phyloP scores from a whole-genome alignment of 2,329 filamentous ascomycete genomes.

The Claviceps sorghi region DNA sequence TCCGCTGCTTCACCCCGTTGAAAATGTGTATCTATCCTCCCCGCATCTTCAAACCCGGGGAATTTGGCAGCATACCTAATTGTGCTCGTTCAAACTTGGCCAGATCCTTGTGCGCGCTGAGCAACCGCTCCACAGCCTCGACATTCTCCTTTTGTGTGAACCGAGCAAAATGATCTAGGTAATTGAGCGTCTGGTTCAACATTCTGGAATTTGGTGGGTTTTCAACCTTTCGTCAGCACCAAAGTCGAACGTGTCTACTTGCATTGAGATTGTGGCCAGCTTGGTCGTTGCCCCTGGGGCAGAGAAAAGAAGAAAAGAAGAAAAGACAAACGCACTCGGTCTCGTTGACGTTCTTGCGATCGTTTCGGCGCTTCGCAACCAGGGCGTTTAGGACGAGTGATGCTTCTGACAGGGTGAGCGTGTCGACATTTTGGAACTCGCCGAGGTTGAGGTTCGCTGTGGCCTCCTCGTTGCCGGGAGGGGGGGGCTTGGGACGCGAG shows the following conservation, averaged over 20 bases:
- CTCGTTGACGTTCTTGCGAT: slow-evolving; percentile 70
- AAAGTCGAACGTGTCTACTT: background rate
- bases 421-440: slow-evolving; percentile 85
- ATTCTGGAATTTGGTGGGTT: slow-evolving; percentile 33
- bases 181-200: slow-evolving; percentile 75
- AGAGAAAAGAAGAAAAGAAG: background rate
- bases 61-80: slow-evolving; percentile 46
- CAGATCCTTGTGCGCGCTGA: slow-evolving; percentile 65
- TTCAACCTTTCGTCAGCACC: slow-evolving; percentile 5
- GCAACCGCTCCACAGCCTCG: slow-evolving; percentile 78
- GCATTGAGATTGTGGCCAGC: background rate
- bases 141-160: slow-evolving; percentile 94
- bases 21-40: background rate
- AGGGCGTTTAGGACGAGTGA: slow-evolving; percentile 84
- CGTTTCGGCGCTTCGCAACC: slow-evolving; percentile 62
- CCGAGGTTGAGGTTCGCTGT: slow-evolving; percentile 69
- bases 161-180: slow-evolving; percentile 85
- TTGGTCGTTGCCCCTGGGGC: background rate
- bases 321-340: slow-evolving; percentile 50
- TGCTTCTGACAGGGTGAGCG: slow-evolving; percentile 83
- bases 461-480: slow-evolving; percentile 76
- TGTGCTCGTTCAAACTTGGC: slow-evolving; percentile 90
- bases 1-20: background rate
- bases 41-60: background rate
- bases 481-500: slow-evolving; percentile 53